phyloP scores from a whole-genome alignment of 2,329 filamentous ascomycete species.

The Penicillium aurantiogriseum region DNA sequence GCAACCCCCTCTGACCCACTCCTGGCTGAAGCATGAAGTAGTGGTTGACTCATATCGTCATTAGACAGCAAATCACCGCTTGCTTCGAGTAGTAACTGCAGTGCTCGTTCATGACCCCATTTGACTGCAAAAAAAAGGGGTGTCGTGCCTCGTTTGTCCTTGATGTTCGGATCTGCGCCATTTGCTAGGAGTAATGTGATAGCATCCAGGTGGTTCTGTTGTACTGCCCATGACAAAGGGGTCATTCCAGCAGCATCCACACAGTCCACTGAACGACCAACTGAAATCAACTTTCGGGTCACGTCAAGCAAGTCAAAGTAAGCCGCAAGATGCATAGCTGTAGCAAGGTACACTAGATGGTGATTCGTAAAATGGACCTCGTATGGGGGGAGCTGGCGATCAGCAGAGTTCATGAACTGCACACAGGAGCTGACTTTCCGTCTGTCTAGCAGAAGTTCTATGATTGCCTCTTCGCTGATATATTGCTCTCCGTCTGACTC shows the following conservation, averaged over 20 bases:
- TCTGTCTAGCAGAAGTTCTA: not conserved
- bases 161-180: not conserved
- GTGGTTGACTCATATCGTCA: rapidly evolving
- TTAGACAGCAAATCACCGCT: not conserved
- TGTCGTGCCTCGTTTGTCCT: not conserved
- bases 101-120: not conserved
- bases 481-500: not conserved
- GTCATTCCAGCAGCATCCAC: not conserved
- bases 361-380: too few relatives aligned
- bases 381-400: too few relatives aligned
- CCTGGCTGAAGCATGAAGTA: not conserved
- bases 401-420: not conserved
- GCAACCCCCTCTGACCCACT: not conserved
- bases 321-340: not conserved
- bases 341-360: too few relatives aligned
- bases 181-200: not conserved
- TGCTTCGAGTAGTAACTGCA: not conserved
- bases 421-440: not conserved
- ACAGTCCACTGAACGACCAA: not conserved
- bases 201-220: not conserved
- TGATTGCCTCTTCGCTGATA: not conserved
- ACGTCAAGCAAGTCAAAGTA: not conserved
- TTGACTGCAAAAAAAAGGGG: not conserved
- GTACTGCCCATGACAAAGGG: not conserved
- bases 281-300: not conserved